phyloP scores from a whole-genome alignment of 2,329 filamentous ascomycete species.

The Fusarium nanum region DNA sequence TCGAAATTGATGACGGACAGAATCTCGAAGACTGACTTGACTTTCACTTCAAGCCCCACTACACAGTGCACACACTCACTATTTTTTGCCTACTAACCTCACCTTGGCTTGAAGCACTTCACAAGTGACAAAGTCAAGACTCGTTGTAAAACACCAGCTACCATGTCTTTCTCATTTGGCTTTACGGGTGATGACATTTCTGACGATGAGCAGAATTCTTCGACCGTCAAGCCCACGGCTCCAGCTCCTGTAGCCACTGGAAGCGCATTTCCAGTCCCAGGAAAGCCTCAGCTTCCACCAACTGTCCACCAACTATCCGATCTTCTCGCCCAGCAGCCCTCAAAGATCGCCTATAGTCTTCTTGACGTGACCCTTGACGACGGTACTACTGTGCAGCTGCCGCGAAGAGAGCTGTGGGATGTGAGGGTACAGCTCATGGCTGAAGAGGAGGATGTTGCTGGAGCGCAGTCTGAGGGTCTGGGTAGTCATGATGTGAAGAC shows the following conservation, averaged over 20 bases:
- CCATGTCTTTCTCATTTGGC: conserved; percentile 68
- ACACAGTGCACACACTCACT: conserved; percentile 45
- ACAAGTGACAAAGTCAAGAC: background rate
- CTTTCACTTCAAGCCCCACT: conserved; percentile 36
- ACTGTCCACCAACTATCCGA: conserved; percentile 61
- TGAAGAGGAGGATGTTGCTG: conserved; percentile 64
- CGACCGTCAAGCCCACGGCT: conserved; percentile 28
- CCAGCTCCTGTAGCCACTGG: conserved; percentile 43
- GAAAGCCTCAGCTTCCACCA: conserved; percentile 69
- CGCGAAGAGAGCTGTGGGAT: conserved; percentile 83
- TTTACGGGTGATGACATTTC: conserved; percentile 74
- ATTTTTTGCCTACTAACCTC: conserved; percentile 29
- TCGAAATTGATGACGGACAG: conserved; percentile 17
- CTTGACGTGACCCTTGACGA: conserved; percentile 70
- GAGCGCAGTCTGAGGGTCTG: conserved; percentile 59
- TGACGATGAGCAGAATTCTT: conserved; percentile 52
- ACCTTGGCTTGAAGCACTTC: background rate
- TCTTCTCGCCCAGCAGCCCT: conserved; percentile 72
- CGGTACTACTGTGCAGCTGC: conserved; percentile 65
- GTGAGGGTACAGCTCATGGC: conserved; percentile 85
- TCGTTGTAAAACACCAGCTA: conserved; percentile 5
- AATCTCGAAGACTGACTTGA: conserved; percentile 35
- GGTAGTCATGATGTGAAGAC: conserved; percentile 80
- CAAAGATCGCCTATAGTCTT: conserved; percentile 76
- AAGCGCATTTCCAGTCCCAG: conserved; percentile 69